Evolutionary conservation across 2,329 filamentous ascomycete species (phyloP).

Genomic region (Microthyrium microscopicum): DNA sequence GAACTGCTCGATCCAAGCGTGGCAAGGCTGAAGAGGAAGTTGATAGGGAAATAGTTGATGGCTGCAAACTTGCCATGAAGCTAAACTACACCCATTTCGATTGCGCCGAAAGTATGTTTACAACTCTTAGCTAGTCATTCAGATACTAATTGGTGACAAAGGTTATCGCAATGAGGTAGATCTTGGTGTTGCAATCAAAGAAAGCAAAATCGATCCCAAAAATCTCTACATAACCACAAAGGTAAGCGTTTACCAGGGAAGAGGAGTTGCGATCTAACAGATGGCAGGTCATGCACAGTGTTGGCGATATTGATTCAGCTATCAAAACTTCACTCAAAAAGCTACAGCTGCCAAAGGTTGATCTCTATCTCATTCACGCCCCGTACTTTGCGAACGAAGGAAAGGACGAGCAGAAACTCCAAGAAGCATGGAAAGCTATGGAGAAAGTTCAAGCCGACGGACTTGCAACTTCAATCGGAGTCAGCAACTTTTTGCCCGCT

Average conservation of each 20-base stretch:
- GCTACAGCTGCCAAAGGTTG: slow-evolving; percentile 43
- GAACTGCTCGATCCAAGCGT: slow-evolving; percentile 47
- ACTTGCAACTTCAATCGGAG: slow-evolving; percentile 43
- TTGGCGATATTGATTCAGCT: slow-evolving; percentile 37
- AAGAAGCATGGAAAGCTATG: slow-evolving; percentile 43
- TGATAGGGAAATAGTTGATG: slow-evolving; percentile 40
- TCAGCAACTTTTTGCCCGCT: slow-evolving; percentile 41
- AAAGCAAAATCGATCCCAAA: slow-evolving; percentile 25
- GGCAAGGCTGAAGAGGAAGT: slow-evolving; percentile 27
- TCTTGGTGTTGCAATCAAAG: slow-evolving; percentile 30
- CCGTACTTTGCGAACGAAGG: slow-evolving; percentile 35
- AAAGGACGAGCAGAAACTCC: slow-evolving; percentile 32
- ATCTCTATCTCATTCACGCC: slow-evolving; percentile 46
- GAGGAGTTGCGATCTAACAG: too few species aligned
- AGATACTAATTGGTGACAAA: slow-evolving; percentile 8
- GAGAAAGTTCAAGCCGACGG: slow-evolving; percentile 40
- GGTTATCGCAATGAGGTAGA: slow-evolving; percentile 35
- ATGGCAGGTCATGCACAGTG: slow-evolving; percentile 32
- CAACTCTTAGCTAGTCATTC: neutral
- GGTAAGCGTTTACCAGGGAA: too few species aligned
- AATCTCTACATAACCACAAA: slow-evolving; percentile 41
- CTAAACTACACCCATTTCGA: slow-evolving; percentile 60
- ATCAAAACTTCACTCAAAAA: slow-evolving; percentile 41
- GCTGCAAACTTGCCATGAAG: slow-evolving; percentile 45
- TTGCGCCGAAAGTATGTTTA: slow-evolving; percentile 46